A percentile compares a stretch with the other conserved stretches of the same genome.
Conservation (phyloP, 1,284 basidiomycete genomes). For the Ustilago nuda region DNA sequence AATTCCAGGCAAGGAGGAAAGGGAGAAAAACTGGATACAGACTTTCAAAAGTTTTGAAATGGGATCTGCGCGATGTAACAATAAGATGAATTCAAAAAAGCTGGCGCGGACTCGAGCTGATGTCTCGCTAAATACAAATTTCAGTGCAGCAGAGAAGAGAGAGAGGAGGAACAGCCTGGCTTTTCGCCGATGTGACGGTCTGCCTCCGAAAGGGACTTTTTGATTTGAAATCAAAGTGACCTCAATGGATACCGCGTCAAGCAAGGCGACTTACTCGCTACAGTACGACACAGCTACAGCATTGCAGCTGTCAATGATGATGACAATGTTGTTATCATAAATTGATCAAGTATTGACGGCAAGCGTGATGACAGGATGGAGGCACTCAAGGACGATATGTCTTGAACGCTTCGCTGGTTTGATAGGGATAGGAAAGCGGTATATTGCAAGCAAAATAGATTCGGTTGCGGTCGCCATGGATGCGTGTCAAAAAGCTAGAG, state of each 20-base stretch:
- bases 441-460: background rate
- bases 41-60: constrained; percentile 16
- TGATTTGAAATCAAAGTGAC: constrained; percentile 37
- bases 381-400: background rate
- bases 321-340: background rate
- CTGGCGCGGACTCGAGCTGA: constrained; percentile 10
- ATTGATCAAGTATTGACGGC: background rate
- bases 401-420: background rate
- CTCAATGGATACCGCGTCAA: constrained; percentile 15
- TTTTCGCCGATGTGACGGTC: constrained; percentile 2
- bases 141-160: background rate
- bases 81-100: constrained; percentile 4
- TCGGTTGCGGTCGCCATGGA: constrained; percentile 15
- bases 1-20: background rate
- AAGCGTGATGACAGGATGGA: background rate
- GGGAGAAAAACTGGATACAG: background rate
- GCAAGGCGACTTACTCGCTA: background rate
- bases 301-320: background rate
- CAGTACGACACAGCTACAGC: background rate
- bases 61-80: constrained; percentile 13
- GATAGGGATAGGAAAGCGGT: background rate
- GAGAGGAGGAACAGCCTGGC: background rate
- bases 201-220: background rate
- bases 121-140: constrained; percentile 1
- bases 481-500: background rate